Evolutionary conservation across 163 green algal genomes (phyloP).

Genomic region (Scenedesmus sp.): DNA sequence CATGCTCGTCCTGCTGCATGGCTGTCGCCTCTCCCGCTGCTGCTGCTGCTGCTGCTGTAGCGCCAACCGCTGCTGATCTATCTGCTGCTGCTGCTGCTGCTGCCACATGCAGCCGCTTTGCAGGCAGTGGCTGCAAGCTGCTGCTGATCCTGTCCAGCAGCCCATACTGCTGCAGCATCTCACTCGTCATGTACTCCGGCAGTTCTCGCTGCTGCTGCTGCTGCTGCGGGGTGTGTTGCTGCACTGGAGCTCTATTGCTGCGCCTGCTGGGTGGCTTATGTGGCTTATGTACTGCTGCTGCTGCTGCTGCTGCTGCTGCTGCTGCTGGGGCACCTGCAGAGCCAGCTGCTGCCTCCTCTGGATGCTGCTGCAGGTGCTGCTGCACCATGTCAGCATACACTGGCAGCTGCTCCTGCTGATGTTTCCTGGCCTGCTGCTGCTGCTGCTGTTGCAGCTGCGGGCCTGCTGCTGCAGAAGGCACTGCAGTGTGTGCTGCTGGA

Average conservation of each 20-base stretch:
- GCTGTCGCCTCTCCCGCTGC: no score
- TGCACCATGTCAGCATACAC: not conserved
- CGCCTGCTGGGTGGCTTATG: not conserved
- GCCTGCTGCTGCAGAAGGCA: not conserved
- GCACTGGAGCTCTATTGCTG: not conserved
- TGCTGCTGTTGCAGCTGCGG: not conserved
- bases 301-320: not conserved
- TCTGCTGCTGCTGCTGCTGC: not conserved
- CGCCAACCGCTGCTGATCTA: no score
- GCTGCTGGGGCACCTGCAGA: not conserved
- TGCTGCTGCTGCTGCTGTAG: conserved; percentile 25
- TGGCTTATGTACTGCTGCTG: not conserved
- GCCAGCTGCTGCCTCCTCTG: not conserved
- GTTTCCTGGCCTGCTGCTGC: not conserved
- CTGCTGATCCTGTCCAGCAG: not conserved
- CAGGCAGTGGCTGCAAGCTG: not conserved
- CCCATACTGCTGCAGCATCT: conserved; percentile 16
- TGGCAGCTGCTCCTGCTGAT: not conserved
- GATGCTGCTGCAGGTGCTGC: not conserved
- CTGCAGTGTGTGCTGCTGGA: not conserved
- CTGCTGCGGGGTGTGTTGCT: not conserved
- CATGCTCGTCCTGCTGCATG: not conserved
- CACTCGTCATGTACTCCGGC: conserved; percentile 2
- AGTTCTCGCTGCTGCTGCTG: conserved; percentile 9
- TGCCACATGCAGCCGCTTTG: not conserved